Base-by-base conservation (phyloP, 768 basidiomycete species). In the Cubamyces lactineus region DNA sequence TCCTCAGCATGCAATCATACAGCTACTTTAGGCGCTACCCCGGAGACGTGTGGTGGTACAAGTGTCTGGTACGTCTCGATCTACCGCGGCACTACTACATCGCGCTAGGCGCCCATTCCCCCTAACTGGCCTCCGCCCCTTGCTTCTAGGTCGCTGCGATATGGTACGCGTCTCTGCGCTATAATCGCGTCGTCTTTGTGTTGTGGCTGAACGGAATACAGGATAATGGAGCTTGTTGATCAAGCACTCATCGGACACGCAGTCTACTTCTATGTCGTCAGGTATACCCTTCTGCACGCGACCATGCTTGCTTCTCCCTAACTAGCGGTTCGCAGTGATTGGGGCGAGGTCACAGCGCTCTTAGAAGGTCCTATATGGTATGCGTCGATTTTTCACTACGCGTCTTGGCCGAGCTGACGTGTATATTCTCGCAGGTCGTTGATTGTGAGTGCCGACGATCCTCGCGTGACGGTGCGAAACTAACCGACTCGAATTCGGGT, bases 21-120 rank as follows among this genome's bases (percentile, higher is more conserved):
- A 76, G 76, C 41, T 89, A 88, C 65, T 84, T 83, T 68, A 72
- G 74, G 61, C 77, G 79, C 50, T 88, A 84, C 71, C 82, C 81
- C 56, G 73, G 75, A 40, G 87, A 89, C 70, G 80, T 78, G 52
- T 42, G 68, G 26, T 68, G 77, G 24, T 84, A 84, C 69, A 87
- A 85, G 71, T 62, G 71, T 59, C 65, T 82, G 57, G 86, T 87
- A 66, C 71, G 85, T 77, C 17, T 23, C 19, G 5, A 16, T n/a
- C 30, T 2, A 34, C 58, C 17, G 5, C 16, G 2, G 2, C 17
- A 12, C 40, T 21, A 12, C 40, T 21, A 28, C 16, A 51, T 48
- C 43, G 34, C 34, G 9, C 34, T 34, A 34, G 34, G 34, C 34
- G 34, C 34, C 34, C 34, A 34, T 34, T 34, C 34, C 34, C 5